Base-by-base conservation (phyloP, 306 rosid species). In the Hippophae gyantsensis region DNA sequence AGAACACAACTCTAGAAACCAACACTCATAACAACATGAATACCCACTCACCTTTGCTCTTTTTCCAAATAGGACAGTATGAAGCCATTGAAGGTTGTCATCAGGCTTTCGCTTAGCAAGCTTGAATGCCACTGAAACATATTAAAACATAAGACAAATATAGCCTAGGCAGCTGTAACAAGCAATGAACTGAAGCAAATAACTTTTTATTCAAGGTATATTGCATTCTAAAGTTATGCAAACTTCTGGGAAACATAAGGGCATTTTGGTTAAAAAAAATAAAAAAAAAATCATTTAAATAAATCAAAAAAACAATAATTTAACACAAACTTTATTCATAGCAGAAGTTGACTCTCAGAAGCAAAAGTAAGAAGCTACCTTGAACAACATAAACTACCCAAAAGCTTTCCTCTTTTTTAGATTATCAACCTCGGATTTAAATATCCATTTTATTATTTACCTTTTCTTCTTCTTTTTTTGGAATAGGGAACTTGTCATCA, bases 71-170 rank as follows among this genome's bases (percentile, higher is more conserved):
- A 93, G 90, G 65, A 93, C 67, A 10, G 68, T 69, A 69, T 93
- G 99, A 65, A 93, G 89, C 10, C 81, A 53, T 13, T 93, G 97
- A 61, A 93, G 85, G 70, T 77, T 89, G 62, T 93, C 97, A 72
- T 93, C 97, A 27, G 85, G 71, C 76, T 89, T 89, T 78, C 99
- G 80, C 94, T 93, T 93, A 0, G 94, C 85, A 73, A 93, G 69
- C 80, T 89, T 93, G 87, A 80, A 93, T 60, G 95, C 89, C 82
- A 93, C 99, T 93, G 84, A 71, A 86, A 76, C 61, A 83, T 56
- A 71, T 81, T 41, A 58, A 51, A 68, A 60, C 10, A 63, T 74
- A 60, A 81, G 72, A 71, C 69, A 69, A 66, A 65, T 59, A 63
- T 49, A 49, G 32, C 48, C 9, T 58, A 67, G 58, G 60, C 61